Percentiles rank a stretch among this genome's conserved stretches.
These are phyloP conservation scores for Nothophaeocryptopus gaeumannii DNA, from an alignment of 2,329 filamentous ascomycete genomes.

Conservation along the genomic window DNA sequence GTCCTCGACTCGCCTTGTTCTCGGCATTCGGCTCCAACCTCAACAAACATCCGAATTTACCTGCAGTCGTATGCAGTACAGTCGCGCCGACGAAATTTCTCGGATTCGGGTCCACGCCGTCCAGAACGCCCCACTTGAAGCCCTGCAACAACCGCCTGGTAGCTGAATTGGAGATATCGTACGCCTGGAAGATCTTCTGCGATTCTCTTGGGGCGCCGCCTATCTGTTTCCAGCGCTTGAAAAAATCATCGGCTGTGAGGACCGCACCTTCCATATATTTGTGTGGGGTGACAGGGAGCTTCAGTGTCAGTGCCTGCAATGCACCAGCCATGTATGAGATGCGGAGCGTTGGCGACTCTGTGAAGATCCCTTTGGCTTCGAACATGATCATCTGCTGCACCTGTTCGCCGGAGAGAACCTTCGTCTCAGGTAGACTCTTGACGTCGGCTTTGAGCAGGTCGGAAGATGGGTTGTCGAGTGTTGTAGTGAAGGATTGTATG, in stretches of 20 bases:
- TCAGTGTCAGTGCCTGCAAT: constrained; percentile 85
- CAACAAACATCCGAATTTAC: constrained; percentile 92
- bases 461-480: constrained; percentile 69
- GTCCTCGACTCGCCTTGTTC: constrained; percentile 73
- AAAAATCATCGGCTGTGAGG: constrained; percentile 86
- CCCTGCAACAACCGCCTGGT: constrained; percentile 73
- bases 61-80: constrained; percentile 77
- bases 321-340: constrained; percentile 93
- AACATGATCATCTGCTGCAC: constrained; percentile 95
- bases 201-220: constrained; percentile 82
- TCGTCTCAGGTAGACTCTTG: constrained; percentile 83
- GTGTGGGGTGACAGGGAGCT: constrained; percentile 82
- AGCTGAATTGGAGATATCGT: constrained; percentile 67
- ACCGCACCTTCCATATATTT: constrained; percentile 97
- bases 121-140: constrained; percentile 84
- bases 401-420: constrained; percentile 70
- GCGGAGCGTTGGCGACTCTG: constrained; percentile 82
- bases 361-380: constrained; percentile 77
- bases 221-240: constrained; percentile 99
- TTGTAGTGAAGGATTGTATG: constrained; percentile 91
- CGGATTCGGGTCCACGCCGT: constrained; percentile 82
- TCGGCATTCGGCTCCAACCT: constrained; percentile 91
- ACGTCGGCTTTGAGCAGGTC: constrained; percentile 79
- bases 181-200: constrained; percentile 74
- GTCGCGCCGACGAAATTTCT: constrained; percentile 93